These are phyloP conservation scores for Alternaria metachromatica DNA, from an alignment of 2,329 filamentous ascomycete species.

Conservation along the genomic window DNA sequence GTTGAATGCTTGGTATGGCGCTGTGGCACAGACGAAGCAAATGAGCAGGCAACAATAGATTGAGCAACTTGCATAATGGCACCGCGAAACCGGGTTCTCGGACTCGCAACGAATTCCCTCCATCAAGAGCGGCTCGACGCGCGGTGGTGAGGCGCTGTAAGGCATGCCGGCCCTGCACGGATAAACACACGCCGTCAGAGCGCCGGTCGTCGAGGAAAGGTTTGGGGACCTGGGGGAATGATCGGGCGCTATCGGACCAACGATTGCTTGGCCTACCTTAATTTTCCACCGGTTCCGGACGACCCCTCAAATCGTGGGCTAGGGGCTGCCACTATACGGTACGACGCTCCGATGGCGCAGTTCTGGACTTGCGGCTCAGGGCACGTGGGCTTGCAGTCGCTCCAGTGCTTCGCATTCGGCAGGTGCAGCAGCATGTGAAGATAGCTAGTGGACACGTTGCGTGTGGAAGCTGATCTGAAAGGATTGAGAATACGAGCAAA, in stretches of 20 bases:
- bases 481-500: conserved; percentile 4
- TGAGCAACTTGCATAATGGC: background rate
- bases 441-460: background rate
- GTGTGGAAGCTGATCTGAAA: background rate
- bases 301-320: conserved; percentile 6
- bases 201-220: conserved; percentile 18
- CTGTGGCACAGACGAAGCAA: background rate
- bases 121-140: background rate
- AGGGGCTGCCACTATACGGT: conserved; percentile 11
- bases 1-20: background rate
- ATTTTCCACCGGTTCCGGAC: conserved; percentile 19
- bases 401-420: background rate
- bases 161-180: conserved; percentile 1
- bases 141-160: background rate
- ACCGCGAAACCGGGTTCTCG: background rate
- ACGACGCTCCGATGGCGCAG: conserved; percentile 23
- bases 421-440: background rate
- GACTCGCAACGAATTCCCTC: background rate
- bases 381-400: conserved; percentile 3
- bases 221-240: conserved; percentile 15
- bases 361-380: conserved; percentile 10
- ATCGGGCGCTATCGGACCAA: conserved; percentile 29
- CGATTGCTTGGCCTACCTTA: conserved; percentile 46
- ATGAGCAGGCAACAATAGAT: background rate
- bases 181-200: conserved; percentile 5